Percentiles rank a stretch among this genome's conserved stretches.
These are phyloP conservation scores for Heterobasidion occidentale DNA, from an alignment of 1,284 basidiomycete species.

Conservation along the genomic window DNA sequence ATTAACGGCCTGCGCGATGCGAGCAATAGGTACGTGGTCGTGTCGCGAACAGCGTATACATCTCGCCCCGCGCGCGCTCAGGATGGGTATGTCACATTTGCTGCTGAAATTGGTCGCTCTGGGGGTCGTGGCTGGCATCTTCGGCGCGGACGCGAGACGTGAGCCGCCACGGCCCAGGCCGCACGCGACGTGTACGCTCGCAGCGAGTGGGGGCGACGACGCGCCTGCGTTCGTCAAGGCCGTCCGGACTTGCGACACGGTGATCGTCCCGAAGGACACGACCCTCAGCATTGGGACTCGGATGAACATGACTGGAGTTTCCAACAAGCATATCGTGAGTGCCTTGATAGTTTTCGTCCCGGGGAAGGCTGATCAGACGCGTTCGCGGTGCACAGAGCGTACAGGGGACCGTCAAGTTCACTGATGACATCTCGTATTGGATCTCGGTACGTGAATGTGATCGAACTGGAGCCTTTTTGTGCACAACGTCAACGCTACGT, in stretches of 20 bases:
- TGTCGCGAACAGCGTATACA: neutral
- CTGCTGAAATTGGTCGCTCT: neutral
- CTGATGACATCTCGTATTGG: slow-evolving; percentile 46
- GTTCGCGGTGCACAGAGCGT: slow-evolving; percentile 26
- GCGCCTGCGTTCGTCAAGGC: slow-evolving; percentile 40
- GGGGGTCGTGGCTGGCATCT: neutral
- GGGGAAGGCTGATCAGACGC: neutral
- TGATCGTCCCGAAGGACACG: slow-evolving; percentile 35
- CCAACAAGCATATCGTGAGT: slow-evolving; percentile 43
- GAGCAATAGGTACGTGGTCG: neutral
- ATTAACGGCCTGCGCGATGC: neutral
- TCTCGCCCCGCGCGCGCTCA: neutral
- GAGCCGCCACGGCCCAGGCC: no score
- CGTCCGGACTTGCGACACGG: slow-evolving; percentile 33
- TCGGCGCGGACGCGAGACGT: neutral
- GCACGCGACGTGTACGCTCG: slow-evolving; percentile 26
- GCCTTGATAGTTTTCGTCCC: neutral
- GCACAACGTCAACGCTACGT: neutral
- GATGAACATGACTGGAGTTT: slow-evolving; percentile 45
- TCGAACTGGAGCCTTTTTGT: neutral
- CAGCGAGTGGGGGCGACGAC: slow-evolving; percentile 43
- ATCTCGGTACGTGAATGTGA: slow-evolving; percentile 26
- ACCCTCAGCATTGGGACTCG: slow-evolving; percentile 44
- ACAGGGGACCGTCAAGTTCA: slow-evolving; percentile 43
- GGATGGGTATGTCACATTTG: neutral